These are phyloP conservation scores for Diaporthe velutina DNA, from an alignment of 2,329 filamentous ascomycete species.

Conservation along the genomic window DNA sequence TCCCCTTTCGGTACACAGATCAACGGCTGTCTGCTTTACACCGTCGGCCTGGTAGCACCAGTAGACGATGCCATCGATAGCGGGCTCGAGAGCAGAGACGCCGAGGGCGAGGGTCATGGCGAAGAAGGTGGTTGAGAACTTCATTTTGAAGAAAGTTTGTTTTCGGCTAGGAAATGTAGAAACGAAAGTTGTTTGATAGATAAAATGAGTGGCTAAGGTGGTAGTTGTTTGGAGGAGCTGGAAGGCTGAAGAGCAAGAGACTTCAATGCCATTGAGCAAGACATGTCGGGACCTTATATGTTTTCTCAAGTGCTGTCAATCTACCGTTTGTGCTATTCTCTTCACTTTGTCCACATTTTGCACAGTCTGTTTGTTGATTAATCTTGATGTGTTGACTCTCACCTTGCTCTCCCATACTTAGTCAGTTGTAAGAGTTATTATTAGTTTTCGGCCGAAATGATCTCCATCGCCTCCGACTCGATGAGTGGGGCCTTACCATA, in stretches of 20 bases:
- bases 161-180: neutral
- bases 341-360: neutral
- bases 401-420: neutral
- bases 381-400: neutral
- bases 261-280: neutral
- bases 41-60: conserved; percentile 12
- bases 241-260: neutral
- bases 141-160: neutral
- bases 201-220: neutral
- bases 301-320: too few relatives aligned
- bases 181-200: neutral
- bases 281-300: neutral
- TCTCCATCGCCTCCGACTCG: neutral
- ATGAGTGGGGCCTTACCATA: neutral
- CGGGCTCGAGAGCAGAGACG: neutral
- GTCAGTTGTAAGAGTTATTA: neutral
- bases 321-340: neutral
- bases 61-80: neutral
- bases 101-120: neutral
- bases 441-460: conserved; percentile 16
- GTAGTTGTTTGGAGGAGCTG: neutral
- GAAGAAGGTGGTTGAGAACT: conserved; percentile 11
- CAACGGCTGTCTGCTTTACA: neutral
- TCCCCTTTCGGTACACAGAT: neutral
- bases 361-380: neutral